Evolutionary conservation across 2,329 filamentous ascomycete genomes (phyloP).

Genomic region (Sporothrix inflata): DNA sequence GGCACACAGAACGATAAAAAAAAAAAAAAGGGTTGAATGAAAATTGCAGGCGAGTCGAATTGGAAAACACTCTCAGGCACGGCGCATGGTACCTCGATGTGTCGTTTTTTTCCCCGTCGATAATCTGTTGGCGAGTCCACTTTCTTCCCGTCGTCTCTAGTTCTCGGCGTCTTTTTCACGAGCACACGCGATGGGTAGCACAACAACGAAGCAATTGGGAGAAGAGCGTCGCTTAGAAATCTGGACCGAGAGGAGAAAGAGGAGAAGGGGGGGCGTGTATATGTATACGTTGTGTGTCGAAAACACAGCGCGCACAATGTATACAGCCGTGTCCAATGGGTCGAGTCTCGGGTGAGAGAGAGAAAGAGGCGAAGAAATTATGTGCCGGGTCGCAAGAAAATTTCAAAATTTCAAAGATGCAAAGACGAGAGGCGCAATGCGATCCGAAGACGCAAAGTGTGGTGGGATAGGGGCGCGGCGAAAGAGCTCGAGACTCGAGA

Average conservation of each 20-base stretch:
- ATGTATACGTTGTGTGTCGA: slow-evolving; percentile 19
- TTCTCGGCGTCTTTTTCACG: slow-evolving; percentile 12
- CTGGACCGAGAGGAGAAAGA: background rate
- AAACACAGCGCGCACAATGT: background rate
- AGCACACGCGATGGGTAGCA: slow-evolving; percentile 17
- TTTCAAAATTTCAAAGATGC: background rate
- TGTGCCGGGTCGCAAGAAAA: background rate
- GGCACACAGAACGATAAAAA: background rate
- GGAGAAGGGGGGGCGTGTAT: background rate
- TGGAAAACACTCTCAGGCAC: background rate
- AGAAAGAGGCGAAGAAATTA: background rate
- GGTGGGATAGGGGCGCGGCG: background rate
- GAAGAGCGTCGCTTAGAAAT: slow-evolving; percentile 23
- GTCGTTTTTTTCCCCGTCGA: background rate
- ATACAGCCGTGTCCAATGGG: slow-evolving; percentile 27
- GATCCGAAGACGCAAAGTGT: background rate
- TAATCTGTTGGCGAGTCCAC: slow-evolving; percentile 4
- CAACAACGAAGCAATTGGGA: slow-evolving; percentile 2
- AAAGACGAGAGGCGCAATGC: background rate
- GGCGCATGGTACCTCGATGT: slow-evolving; percentile 1
- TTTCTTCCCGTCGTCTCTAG: slow-evolving; percentile 20
- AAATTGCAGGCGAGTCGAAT: background rate
- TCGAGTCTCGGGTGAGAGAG: slow-evolving; percentile 24
- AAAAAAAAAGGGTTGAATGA: background rate
- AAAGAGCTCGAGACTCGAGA: background rate